Conservation (phyloP, 768 basidiomycete species). For the Kockovaella imperatae region DNA sequence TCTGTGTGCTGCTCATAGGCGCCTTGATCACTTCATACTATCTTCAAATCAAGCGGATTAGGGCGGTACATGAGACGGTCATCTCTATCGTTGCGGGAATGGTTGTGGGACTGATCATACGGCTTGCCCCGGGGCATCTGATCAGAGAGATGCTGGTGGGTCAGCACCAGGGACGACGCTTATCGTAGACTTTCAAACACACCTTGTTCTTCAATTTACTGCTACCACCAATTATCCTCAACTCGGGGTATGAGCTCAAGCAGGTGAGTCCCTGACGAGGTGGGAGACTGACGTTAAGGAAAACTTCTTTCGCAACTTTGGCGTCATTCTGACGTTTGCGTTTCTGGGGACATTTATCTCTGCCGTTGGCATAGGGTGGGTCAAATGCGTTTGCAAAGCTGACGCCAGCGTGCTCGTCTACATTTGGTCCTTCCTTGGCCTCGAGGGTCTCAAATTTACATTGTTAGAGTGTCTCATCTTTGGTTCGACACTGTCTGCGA, state of each 20-base stretch:
- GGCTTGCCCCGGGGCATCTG: conserved; percentile 84
- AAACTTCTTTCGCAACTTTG: conserved; percentile 98
- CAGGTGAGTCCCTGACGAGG: conserved; percentile 54
- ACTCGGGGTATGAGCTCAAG: conserved; percentile 95
- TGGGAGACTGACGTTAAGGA: conserved; percentile 52
- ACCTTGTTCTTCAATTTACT: conserved; percentile 96
- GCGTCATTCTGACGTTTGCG: conserved; percentile 76
- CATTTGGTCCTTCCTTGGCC: conserved; percentile 83
- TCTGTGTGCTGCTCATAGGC: conserved; percentile 71
- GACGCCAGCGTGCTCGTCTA: conserved; percentile 72
- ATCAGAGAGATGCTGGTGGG: conserved; percentile 96
- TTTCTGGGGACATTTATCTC: conserved; percentile 95
- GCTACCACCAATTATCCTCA: conserved; percentile 96
- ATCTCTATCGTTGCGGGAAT: conserved; percentile 91
- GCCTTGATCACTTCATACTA: conserved; percentile 97
- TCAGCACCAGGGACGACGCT: conserved; percentile 15
- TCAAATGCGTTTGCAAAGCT: conserved; percentile 22
- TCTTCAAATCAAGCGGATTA: conserved; percentile 90
- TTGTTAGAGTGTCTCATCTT: conserved; percentile 91
- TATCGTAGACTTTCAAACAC: conserved; percentile 77
- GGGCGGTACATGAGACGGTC: conserved; percentile 89
- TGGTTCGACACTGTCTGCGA: conserved; percentile 92
- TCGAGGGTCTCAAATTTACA: conserved; percentile 77
- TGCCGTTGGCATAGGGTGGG: conserved; percentile 90
- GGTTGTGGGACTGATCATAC: conserved; percentile 83